Conservation (phyloP, 805 yeast genomes). For the Spathaspora arborariae region DNA sequence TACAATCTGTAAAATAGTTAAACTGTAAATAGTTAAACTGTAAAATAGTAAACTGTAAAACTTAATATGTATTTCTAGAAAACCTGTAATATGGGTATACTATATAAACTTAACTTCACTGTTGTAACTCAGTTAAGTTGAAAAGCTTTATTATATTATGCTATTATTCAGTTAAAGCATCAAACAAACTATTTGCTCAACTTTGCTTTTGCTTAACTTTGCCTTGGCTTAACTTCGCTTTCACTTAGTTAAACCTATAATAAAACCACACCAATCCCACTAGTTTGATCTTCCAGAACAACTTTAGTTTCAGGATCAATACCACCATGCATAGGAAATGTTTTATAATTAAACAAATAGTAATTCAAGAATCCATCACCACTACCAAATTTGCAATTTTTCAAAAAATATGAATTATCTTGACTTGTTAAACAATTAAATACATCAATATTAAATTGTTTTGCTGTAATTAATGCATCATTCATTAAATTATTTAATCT, state of each 20-base stretch:
- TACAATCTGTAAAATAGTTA: background rate
- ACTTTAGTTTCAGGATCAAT: conserved; percentile 52
- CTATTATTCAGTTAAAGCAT: too few species aligned
- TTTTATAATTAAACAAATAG: conserved; percentile 86
- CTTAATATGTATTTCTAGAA: background rate
- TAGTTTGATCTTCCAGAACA: conserved; percentile 50
- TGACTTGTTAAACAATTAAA: conserved; percentile 90
- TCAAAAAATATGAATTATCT: conserved; percentile 81
- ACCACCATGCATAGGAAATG: conserved; percentile 82
- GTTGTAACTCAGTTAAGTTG: too few species aligned
- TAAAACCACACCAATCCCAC: conserved; percentile 91
- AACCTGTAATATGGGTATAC: background rate
- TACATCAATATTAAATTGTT: conserved; percentile 71
- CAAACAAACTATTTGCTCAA: too few species aligned
- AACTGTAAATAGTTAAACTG: background rate
- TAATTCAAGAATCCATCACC: conserved; percentile 93
- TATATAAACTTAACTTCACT: too few species aligned
- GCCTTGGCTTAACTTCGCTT: too few species aligned
- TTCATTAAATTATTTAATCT: conserved; percentile 60
- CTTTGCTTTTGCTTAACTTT: too few species aligned
- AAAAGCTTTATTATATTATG: too few species aligned
- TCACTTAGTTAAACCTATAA: conserved; percentile 48
- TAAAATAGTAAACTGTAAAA: background rate
- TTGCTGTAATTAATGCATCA: conserved; percentile 77
- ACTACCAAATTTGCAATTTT: conserved; percentile 79